Evolutionary conservation across 2,329 filamentous ascomycete species (phyloP).

Genomic region (Xylariaceae sp.): DNA sequence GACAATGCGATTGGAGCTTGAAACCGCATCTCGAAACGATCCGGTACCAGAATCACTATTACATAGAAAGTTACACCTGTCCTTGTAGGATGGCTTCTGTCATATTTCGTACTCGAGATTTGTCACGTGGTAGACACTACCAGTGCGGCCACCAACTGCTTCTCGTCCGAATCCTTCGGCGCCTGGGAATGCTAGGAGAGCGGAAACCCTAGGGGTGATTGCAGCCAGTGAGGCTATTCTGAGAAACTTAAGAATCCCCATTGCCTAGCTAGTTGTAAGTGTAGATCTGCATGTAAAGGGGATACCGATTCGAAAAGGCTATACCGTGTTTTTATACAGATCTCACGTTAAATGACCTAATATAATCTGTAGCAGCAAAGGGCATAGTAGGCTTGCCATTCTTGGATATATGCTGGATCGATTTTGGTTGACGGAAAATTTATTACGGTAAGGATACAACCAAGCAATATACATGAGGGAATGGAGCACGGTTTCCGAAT

Average conservation of each 20-base stretch:
- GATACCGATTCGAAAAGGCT: background rate
- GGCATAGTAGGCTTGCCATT: background rate
- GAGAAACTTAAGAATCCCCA: conserved; percentile 22
- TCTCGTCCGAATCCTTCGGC: conserved; percentile 53
- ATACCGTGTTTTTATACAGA: background rate
- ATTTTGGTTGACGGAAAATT: background rate
- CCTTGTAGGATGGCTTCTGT: background rate
- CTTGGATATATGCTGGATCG: background rate
- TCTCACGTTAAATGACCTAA: background rate
- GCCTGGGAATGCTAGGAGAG: conserved; percentile 49
- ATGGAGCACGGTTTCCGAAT: background rate
- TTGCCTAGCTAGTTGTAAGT: background rate
- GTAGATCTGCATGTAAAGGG: background rate
- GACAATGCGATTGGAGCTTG: conserved; percentile 49
- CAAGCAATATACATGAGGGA: background rate
- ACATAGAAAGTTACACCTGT: background rate
- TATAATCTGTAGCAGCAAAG: background rate
- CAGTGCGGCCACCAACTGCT: conserved; percentile 49
- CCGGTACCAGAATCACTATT: conserved; percentile 49
- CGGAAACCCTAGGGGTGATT: conserved; percentile 11
- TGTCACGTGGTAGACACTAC: conserved; percentile 51
- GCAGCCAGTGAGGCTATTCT: conserved; percentile 13
- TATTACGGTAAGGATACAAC: background rate
- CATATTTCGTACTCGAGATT: conserved; percentile 42
- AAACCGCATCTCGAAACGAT: conserved; percentile 54